Conservation (phyloP, 2,329 filamentous ascomycete species). For the Beauveria scarabaeidicola region DNA sequence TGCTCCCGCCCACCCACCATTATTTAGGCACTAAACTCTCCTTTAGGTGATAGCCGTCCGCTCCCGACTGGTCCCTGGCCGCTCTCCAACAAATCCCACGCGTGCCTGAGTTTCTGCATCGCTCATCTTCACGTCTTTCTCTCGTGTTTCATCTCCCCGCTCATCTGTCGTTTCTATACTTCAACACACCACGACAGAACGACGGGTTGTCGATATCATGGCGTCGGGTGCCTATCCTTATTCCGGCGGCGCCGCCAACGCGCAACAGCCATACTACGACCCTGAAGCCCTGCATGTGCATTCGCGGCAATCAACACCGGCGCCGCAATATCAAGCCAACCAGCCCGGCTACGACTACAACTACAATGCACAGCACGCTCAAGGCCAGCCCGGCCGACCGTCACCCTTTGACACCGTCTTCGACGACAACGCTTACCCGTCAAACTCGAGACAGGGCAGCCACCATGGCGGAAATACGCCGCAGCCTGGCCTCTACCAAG, state of each 20-base stretch:
- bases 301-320: constrained; percentile 30
- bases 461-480: constrained; percentile 31
- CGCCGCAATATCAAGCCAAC: constrained; percentile 26
- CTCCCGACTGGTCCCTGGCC: constrained; percentile 4
- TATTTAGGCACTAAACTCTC: constrained; percentile 7
- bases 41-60: not conserved
- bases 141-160: not conserved
- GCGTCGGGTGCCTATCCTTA: constrained; percentile 58
- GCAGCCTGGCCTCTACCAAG: constrained; percentile 35
- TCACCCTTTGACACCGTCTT: constrained; percentile 60
- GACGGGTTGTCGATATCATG: constrained; percentile 33
- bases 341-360: constrained; percentile 4
- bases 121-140: not conserved
- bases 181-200: not conserved
- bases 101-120: not conserved
- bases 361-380: constrained; percentile 3
- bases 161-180: not conserved
- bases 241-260: not conserved
- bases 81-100: not conserved
- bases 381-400: constrained; percentile 17
- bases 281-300: constrained; percentile 30
- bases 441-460: constrained; percentile 31
- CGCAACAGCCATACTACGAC: constrained; percentile 33
- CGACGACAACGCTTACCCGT: constrained; percentile 58
- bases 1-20: constrained; percentile 10